These are phyloP conservation scores for Ophiostoma piceae DNA, from an alignment of 2,329 filamentous ascomycete species.

Conservation along the genomic window DNA sequence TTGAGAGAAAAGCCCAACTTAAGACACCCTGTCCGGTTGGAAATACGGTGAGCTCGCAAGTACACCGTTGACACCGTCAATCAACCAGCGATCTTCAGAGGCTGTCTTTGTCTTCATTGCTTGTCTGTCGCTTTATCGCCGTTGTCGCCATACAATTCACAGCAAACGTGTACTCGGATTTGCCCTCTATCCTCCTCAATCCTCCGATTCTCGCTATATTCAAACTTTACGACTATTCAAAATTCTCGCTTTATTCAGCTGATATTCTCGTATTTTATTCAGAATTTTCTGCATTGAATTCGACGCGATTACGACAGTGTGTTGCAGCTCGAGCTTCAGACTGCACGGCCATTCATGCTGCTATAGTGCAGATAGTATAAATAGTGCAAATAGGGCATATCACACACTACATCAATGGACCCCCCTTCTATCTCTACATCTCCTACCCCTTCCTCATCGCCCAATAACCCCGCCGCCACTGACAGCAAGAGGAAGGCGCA, in stretches of 20 bases:
- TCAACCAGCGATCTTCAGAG: not conserved
- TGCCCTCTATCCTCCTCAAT: not conserved
- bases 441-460: not conserved
- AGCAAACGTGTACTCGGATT: not conserved
- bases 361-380: not conserved
- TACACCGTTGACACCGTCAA: not conserved
- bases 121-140: not conserved
- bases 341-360: not conserved
- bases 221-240: not conserved
- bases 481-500: conserved; percentile 1
- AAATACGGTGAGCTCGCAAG: not conserved
- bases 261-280: not conserved
- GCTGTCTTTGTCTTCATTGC: not conserved
- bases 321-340: not conserved
- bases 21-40: not conserved
- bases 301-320: not conserved
- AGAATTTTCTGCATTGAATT: not conserved
- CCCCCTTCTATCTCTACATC: not conserved
- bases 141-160: not conserved
- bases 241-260: not conserved
- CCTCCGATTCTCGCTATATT: not conserved
- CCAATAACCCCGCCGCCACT: conserved; percentile 12
- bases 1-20: not conserved
- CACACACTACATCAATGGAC: not conserved
- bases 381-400: not conserved